A percentile compares a stretch with the other conserved stretches of the same genome.
Conservation (phyloP, 2,329 filamentous ascomycete species). For the Trichoderma atrobrunneum region DNA sequence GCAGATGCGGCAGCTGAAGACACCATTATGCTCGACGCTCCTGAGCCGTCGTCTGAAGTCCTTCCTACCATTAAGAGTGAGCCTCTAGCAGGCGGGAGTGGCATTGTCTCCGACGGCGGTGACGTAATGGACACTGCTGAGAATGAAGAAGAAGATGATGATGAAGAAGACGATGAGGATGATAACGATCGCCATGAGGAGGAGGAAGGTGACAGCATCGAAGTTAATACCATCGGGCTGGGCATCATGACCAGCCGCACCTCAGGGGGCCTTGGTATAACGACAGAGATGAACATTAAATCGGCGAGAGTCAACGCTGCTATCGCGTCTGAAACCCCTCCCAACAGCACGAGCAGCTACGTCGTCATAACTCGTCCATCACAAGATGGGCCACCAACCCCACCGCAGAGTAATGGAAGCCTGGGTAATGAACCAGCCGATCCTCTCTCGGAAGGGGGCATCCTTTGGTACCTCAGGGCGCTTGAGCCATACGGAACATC, state of each 20-base stretch:
- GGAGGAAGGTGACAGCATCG: slow-evolving; percentile 42
- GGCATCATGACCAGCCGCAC: slow-evolving; percentile 25
- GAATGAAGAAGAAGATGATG: slow-evolving; percentile 40
- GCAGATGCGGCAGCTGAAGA: slow-evolving; percentile 42
- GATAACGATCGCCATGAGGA: slow-evolving; percentile 36
- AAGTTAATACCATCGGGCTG: slow-evolving; percentile 45
- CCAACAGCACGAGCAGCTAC: slow-evolving; percentile 49
- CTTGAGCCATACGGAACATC: slow-evolving; percentile 81
- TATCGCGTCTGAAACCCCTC: slow-evolving; percentile 43
- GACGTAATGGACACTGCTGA: slow-evolving; percentile 39
- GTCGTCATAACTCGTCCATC: slow-evolving; percentile 30
- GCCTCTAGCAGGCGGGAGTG: slow-evolving; percentile 11
- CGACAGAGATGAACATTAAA: slow-evolving; percentile 29
- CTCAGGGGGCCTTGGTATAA: slow-evolving; percentile 21
- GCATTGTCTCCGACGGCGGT: slow-evolving; percentile 26
- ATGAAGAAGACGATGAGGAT: slow-evolving; percentile 41
- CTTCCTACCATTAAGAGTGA: slow-evolving; percentile 39
- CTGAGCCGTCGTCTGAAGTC: slow-evolving; percentile 44
- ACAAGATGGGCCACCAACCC: slow-evolving; percentile 57
- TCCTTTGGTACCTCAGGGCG: slow-evolving; percentile 82
- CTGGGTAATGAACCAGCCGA: slow-evolving; percentile 49
- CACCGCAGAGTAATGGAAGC: slow-evolving; percentile 63
- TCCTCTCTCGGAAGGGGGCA: slow-evolving; percentile 67
- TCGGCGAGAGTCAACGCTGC: slow-evolving; percentile 25
- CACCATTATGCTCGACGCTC: slow-evolving; percentile 52